phyloP scores from a whole-genome alignment of 2,329 filamentous ascomycete genomes.

The Niveomyces coronatus region DNA sequence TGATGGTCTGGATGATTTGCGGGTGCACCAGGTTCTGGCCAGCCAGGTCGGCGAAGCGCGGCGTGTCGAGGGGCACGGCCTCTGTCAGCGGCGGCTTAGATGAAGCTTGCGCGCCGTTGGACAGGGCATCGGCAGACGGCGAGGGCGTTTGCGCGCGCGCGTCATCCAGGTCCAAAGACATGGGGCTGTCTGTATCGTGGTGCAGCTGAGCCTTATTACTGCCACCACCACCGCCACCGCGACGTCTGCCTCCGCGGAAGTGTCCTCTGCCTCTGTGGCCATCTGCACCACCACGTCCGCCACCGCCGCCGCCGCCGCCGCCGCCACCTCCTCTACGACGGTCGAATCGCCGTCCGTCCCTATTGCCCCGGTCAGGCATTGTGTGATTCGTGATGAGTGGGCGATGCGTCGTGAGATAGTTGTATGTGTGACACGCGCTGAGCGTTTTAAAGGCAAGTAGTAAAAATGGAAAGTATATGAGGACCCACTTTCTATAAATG shows the following conservation, averaged over 20 bases:
- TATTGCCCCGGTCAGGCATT: constrained; percentile 7
- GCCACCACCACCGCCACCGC: background rate
- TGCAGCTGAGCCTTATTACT: background rate
- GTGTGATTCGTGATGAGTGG: background rate
- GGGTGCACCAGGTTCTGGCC: constrained; percentile 33
- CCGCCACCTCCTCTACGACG: constrained; percentile 5
- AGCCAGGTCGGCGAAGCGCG: constrained; percentile 35
- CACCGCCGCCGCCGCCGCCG: background rate
- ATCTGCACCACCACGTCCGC: background rate
- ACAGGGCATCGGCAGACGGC: background rate
- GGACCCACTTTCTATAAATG: constrained; percentile 8
- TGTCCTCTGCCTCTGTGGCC: constrained; percentile 2
- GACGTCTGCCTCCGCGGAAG: background rate
- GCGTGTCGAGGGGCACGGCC: constrained; percentile 31
- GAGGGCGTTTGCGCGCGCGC: background rate
- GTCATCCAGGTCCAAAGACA: constrained; percentile 6
- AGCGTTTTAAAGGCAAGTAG: background rate
- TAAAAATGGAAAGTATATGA: constrained; percentile 9
- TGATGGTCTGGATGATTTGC: constrained; percentile 36
- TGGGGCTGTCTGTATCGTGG: background rate
- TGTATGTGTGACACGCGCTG: background rate
- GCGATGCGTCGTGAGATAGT: background rate
- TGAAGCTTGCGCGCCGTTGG: background rate
- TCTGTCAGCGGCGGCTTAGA: constrained; percentile 20
- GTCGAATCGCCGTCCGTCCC: constrained; percentile 2